Percentiles rank a stretch among this genome's conserved stretches.
Conservation (phyloP, 768 basidiomycete species). For the Saitozyma sp. region DNA sequence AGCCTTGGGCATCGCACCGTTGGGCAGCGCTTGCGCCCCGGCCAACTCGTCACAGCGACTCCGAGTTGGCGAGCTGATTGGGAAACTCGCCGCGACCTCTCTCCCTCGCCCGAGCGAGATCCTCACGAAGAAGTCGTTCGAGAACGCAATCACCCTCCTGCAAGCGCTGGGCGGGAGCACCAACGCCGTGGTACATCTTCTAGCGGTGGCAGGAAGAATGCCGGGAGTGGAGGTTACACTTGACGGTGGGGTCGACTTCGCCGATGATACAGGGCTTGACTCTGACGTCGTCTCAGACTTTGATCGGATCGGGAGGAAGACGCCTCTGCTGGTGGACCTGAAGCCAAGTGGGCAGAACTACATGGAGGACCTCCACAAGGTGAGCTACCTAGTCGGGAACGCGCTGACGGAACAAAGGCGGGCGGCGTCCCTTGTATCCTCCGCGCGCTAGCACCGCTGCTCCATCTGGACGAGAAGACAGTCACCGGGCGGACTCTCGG, state of each 20-base stretch:
- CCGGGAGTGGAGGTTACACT: constrained; percentile 73
- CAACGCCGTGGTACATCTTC: constrained; percentile 24
- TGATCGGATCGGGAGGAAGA: constrained; percentile 82
- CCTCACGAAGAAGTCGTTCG: constrained; percentile 91
- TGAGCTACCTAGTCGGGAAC: constrained; percentile 70
- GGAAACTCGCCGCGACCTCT: constrained; percentile 21
- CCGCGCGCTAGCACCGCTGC: constrained; percentile 72
- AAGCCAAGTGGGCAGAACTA: constrained; percentile 96
- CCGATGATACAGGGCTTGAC: background rate
- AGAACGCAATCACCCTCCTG: constrained; percentile 93
- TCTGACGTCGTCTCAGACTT: constrained; percentile 60
- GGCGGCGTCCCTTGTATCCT: constrained; percentile 11
- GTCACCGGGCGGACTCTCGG: constrained; percentile 85
- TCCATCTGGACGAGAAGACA: constrained; percentile 78
- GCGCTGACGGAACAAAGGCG: constrained; percentile 44
- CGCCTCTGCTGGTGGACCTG: constrained; percentile 91
- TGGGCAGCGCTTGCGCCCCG: constrained; percentile 40
- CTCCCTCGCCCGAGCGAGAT: constrained; percentile 69
- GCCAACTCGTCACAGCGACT: constrained; percentile 36
- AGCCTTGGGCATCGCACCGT: constrained; percentile 37
- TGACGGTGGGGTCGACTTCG: constrained; percentile 53
- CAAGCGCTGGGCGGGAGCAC: constrained; percentile 63
- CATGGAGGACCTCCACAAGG: constrained; percentile 92
- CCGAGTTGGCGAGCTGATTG: constrained; percentile 33
- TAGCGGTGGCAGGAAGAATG: constrained; percentile 20